Evolutionary conservation across 2,329 filamentous ascomycete genomes (phyloP).

Genomic region (Didymella keratinophila): DNA sequence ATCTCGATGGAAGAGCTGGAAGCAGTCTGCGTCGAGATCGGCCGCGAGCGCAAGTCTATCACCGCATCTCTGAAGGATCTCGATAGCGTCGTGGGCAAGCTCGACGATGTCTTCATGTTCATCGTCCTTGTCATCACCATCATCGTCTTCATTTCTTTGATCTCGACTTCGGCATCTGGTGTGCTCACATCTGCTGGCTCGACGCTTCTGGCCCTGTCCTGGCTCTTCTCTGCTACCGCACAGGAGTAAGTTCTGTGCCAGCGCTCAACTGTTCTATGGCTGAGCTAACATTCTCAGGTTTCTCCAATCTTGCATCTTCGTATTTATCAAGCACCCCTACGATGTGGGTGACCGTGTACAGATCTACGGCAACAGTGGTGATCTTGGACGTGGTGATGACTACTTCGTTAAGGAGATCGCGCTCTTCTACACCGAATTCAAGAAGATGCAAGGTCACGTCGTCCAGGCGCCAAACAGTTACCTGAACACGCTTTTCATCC

Average conservation of each 20-base stretch:
- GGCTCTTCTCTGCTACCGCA: conserved; percentile 90
- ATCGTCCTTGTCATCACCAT: conserved; percentile 81
- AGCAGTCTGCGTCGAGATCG: conserved; percentile 91
- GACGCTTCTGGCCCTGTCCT: conserved; percentile 85
- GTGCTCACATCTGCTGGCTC: conserved; percentile 91
- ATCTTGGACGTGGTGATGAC: conserved; percentile 81
- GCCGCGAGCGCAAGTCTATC: conserved; percentile 92
- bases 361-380: conserved; percentile 88
- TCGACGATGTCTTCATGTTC: conserved; percentile 88
- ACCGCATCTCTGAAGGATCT: conserved; percentile 93
- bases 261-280: not conserved
- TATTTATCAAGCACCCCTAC: conserved; percentile 97
- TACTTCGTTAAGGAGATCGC: conserved; percentile 97
- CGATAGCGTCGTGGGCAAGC: conserved; percentile 89
- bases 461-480: conserved; percentile 96
- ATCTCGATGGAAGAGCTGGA: conserved; percentile 96
- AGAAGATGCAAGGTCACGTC: conserved; percentile 97
- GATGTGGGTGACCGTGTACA: conserved; percentile 94
- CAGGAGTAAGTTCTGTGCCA: conserved; percentile 65
- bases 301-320: conserved; percentile 90
- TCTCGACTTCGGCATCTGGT: conserved; percentile 88
- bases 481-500: conserved; percentile 90
- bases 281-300: conserved; percentile 57
- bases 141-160: conserved; percentile 86
- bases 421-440: conserved; percentile 94